These are phyloP conservation scores for Pseudocercospora vitis DNA, from an alignment of 2,329 filamentous ascomycete genomes.

Conservation along the genomic window DNA sequence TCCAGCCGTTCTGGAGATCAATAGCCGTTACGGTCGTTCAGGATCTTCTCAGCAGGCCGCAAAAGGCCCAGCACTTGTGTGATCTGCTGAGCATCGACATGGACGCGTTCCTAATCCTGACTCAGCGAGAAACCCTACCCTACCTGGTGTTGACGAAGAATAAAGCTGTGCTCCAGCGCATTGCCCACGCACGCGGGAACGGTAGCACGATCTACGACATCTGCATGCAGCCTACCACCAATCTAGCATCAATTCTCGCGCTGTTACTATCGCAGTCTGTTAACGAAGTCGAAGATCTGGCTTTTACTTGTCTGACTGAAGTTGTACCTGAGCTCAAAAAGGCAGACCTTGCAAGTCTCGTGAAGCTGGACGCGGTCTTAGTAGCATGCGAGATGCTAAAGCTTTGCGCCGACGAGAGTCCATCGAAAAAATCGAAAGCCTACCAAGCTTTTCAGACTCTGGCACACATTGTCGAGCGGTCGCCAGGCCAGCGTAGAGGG, in stretches of 20 bases:
- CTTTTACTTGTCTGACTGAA: constrained; percentile 66
- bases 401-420: constrained; percentile 67
- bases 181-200: constrained; percentile 67
- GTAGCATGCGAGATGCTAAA: constrained; percentile 82
- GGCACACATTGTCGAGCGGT: constrained; percentile 51
- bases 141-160: constrained; percentile 79
- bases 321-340: constrained; percentile 70
- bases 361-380: constrained; percentile 72
- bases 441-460: constrained; percentile 53
- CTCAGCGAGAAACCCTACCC: constrained; percentile 80
- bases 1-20: constrained; percentile 85
- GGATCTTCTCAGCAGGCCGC: constrained; percentile 76
- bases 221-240: constrained; percentile 56
- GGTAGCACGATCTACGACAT: constrained; percentile 59
- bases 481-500: constrained; percentile 46
- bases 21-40: constrained; percentile 80
- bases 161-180: constrained; percentile 73
- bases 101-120: constrained; percentile 69
- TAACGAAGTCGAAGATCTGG: constrained; percentile 66
- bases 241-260: constrained; percentile 60
- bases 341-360: constrained; percentile 64
- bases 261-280: constrained; percentile 58
- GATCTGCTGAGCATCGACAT: constrained; percentile 77
- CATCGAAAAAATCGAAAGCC: constrained; percentile 41
- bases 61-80: constrained; percentile 75